Conservation (phyloP, 1,284 basidiomycete species). For the Malassezia sp. region DNA sequence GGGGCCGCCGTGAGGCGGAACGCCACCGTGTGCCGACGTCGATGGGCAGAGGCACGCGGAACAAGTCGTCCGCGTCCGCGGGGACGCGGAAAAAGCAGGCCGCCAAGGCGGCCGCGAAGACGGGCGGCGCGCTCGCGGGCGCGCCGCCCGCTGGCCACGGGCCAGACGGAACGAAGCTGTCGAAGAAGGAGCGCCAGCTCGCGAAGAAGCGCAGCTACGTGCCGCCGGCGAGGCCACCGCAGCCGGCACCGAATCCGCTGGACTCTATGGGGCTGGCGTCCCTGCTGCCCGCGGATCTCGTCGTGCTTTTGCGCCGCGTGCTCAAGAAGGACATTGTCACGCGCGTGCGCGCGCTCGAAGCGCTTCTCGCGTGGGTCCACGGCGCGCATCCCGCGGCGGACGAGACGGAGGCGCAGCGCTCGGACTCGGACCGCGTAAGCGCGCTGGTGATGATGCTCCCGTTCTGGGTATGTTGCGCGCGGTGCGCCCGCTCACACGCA, state of each 20-base stretch:
- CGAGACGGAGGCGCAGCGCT: slow-evolving; percentile 22
- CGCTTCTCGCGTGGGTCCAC: slow-evolving; percentile 60
- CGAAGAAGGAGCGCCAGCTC: slow-evolving; percentile 28
- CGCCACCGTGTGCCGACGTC: not conserved
- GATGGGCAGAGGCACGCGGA: slow-evolving; percentile 20
- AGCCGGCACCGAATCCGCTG: slow-evolving; percentile 75
- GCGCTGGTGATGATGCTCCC: slow-evolving; percentile 62
- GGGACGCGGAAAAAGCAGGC: slow-evolving; percentile 46
- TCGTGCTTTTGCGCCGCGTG: slow-evolving; percentile 68
- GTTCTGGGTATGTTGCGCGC: too few species aligned
- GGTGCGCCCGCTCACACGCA: too few species aligned
- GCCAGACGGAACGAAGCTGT: slow-evolving; percentile 38
- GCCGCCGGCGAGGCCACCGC: slow-evolving; percentile 54
- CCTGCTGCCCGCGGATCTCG: slow-evolving; percentile 57
- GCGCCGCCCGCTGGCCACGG: slow-evolving; percentile 20
- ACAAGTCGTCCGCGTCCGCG: slow-evolving; percentile 43
- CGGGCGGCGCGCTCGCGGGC: slow-evolving; percentile 18
- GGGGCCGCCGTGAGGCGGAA: too few species aligned
- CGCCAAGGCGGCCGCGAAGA: slow-evolving; percentile 31
- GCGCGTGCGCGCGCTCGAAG: slow-evolving; percentile 73
- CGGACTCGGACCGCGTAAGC: slow-evolving; percentile 21
- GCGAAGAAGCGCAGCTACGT: slow-evolving; percentile 41
- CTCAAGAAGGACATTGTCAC: slow-evolving; percentile 87
- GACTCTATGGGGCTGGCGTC: slow-evolving; percentile 67
- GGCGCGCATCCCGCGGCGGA: slow-evolving; percentile 50